Evolutionary conservation across 148 eudicot species (phyloP).

Genomic region (Oxyria digyna): DNA sequence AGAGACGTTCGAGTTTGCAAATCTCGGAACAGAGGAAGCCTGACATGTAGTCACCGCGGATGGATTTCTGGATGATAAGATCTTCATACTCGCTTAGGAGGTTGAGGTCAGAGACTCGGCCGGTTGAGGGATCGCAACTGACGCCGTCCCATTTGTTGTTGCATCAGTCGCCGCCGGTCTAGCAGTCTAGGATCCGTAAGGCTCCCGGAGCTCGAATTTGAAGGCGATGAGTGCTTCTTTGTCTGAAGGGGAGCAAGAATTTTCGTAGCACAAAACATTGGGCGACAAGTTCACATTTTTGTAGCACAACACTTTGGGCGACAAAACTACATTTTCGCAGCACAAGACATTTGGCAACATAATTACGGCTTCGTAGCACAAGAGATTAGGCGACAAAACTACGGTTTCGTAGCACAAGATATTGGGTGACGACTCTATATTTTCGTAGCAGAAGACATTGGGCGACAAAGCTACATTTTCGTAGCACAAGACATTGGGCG

Average conservation of each 20-base stretch:
- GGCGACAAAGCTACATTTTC: too few relatives aligned
- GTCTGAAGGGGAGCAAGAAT: constrained; percentile 65
- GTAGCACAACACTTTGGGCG: too few relatives aligned
- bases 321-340: too few relatives aligned
- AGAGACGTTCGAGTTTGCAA: constrained; percentile 55
- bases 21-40: constrained; percentile 53
- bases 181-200: constrained; percentile 71
- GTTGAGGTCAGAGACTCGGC: constrained; percentile 64
- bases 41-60: constrained; percentile 71
- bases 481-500: too few relatives aligned
- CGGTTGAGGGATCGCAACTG: constrained; percentile 46
- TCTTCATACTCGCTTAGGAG: constrained; percentile 84
- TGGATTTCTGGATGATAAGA: constrained; percentile 48
- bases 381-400: too few relatives aligned
- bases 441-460: too few relatives aligned
- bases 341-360: too few relatives aligned
- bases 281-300: too few relatives aligned
- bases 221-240: constrained; percentile 59
- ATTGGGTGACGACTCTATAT: too few relatives aligned
- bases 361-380: too few relatives aligned
- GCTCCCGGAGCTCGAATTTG: constrained; percentile 48
- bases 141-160: constrained; percentile 64
- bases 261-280: too few relatives aligned
- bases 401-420: too few relatives aligned
- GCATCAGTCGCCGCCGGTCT: constrained; percentile 78